phyloP scores from a whole-genome alignment of 176 grass and related monocot species.

The Themeda triandra region DNA sequence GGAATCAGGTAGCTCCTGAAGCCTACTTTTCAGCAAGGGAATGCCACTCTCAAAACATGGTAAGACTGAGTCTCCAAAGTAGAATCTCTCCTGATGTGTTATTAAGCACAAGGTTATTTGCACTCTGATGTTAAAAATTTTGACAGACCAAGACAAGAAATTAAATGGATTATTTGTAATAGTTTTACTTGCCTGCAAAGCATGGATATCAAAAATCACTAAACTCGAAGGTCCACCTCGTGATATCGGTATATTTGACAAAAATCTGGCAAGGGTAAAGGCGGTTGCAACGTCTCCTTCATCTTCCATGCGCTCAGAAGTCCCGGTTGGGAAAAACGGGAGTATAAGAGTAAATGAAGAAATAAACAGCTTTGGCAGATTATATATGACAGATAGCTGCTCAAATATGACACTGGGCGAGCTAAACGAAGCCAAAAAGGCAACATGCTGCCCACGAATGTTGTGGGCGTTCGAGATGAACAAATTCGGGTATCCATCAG shows the following conservation, averaged over 20 bases:
- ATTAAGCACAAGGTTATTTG: slow-evolving; percentile 22
- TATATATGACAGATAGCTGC: slow-evolving; percentile 90
- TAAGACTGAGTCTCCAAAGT: slow-evolving; percentile 91
- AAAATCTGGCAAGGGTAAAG: slow-evolving; percentile 85
- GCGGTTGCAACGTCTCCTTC: slow-evolving; percentile 93
- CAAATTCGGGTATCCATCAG: slow-evolving; percentile 87
- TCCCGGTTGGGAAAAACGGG: slow-evolving; percentile 95
- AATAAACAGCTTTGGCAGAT: slow-evolving; percentile 79
- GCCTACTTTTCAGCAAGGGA: slow-evolving; percentile 67
- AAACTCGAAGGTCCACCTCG: slow-evolving; percentile 90
- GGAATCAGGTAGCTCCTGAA: slow-evolving; percentile 80
- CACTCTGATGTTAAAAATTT: background rate
- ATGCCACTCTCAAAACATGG: slow-evolving; percentile 98
- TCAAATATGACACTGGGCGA: slow-evolving; percentile 94
- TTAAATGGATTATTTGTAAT: background rate
- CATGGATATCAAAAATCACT: slow-evolving; percentile 93
- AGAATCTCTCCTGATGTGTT: slow-evolving; percentile 79
- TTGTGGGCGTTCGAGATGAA: slow-evolving; percentile 82
- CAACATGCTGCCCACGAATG: slow-evolving; percentile 83
- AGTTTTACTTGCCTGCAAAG: slow-evolving; percentile 67
- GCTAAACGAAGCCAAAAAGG: slow-evolving; percentile 92
- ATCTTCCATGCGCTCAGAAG: slow-evolving; percentile 92
- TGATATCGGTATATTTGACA: slow-evolving; percentile 91
- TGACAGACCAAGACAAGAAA: background rate
- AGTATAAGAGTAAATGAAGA: slow-evolving; percentile 86